Conservation (phyloP, 192 early-diverging fungal species). For the Blastocladiella britannica region DNA sequence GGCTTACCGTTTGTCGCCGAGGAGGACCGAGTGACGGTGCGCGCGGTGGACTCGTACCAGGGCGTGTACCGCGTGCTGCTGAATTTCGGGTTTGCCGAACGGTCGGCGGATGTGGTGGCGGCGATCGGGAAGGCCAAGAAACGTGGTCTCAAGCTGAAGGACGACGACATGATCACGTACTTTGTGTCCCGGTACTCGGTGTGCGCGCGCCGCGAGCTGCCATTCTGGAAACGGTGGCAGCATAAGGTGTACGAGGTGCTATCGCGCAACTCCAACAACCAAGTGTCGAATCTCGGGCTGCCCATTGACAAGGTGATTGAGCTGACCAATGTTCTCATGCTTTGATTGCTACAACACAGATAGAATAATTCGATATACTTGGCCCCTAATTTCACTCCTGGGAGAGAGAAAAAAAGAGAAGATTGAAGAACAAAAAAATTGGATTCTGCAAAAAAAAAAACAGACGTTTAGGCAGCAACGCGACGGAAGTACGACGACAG, state of each 20-base stretch:
- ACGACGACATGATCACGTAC: background rate
- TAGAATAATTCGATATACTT: no score
- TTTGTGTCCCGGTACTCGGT: background rate
- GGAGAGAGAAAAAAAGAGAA: no score
- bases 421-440: no score
- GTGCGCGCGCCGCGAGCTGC: background rate
- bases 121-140: background rate
- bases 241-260: background rate
- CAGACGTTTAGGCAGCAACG: constrained; percentile 11
- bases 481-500: constrained; percentile 29
- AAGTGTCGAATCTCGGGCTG: background rate
- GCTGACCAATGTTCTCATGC: background rate
- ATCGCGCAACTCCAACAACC: background rate
- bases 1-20: background rate
- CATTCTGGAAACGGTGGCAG: no score
- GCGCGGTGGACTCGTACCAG: background rate
- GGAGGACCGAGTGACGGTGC: background rate
- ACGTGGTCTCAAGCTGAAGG: background rate
- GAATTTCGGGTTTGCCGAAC: background rate
- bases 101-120: background rate
- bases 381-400: no score
- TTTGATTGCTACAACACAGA: no score
- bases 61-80: background rate
- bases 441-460: no score
- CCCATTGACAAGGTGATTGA: background rate